Evolutionary conservation across 2,329 filamentous ascomycete species (phyloP), one percentile per base, ranked within the genome.

Genomic region (Ascosphaera acerosa): DNA sequence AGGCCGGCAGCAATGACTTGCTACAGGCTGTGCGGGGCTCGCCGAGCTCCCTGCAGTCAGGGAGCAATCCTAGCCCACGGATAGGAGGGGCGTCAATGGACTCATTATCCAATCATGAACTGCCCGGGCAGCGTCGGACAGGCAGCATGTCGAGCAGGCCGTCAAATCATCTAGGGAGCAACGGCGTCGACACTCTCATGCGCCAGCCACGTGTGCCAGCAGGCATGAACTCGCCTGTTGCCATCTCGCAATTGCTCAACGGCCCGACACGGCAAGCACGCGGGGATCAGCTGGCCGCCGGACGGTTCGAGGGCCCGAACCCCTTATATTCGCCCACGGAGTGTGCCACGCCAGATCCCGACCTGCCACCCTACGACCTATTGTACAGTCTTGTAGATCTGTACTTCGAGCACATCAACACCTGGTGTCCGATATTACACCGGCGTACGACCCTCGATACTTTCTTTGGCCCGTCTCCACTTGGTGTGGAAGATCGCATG

Each of bases 351-450:
- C 55, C 63, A 2, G 70, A 76, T 40, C 62, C 70, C 31, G 72
- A 76, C 34, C 61, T 81, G 17, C 75, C 75, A 1, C 74, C 74
- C 1, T 77, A 78, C 41, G 73, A 78, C 43, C 53, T 80, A 4
- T 53, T 80, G 1, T 80, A 78, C 42, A 62, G 69, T 2, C 51
- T 81, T 7, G 72, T 74, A 4, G 74, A 80, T 41, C 58, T 80
- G 1, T 81, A 77, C 45, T 81, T 81, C 43, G 76, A 77, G 37
- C 70, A 80, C 42, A 66, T 80, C 46, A 78, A 80, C 43, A 74
- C 72, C 0, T 81, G 75, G 73, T 90, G 80, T 46, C 81, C 82
- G 0, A 87, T 91, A 15, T 57, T 91, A n/a, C 78, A 91, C 50
- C 68, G 78, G 15, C 70, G 76, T 43, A 70, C 74, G 3, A 90